Evolutionary conservation across 179 eudicot species (phyloP), one percentile per base, ranked within the genome.

Genomic region (Patellifolia procumbens): DNA sequence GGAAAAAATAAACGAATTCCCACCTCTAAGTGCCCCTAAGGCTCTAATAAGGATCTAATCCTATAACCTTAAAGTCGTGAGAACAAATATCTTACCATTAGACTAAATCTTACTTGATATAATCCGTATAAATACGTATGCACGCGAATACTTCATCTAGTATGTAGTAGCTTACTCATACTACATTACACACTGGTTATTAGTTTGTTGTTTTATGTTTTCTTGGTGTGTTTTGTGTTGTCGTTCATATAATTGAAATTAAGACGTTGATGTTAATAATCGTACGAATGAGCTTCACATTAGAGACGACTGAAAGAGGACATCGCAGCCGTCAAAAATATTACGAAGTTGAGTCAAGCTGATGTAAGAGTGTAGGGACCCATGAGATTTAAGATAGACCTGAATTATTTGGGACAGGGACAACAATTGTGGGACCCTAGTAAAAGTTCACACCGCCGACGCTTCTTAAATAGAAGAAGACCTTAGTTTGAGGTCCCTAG

Each of bases 391-490:
- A 9, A 26, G 68, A 66, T 48, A 64, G 68, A 68, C 42, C 45
- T 19, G 63, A 78, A 73, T 78, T 52, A 65, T 78, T 73, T 73
- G 77, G 68, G 73, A 73, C 78, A 74, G 68, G 78, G 77, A 49
- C 73, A 74, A 34, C 7, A 20, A 49, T 15, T 2, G 16, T 11
- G 48, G 84, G 84, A 3, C 73, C 84, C 76, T 29, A 20, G 0
- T 1, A 5, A 80, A 80, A 74, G 74, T 34, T 80, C 72, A 80
- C 70, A 52, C 76, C 84, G 84, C 84, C 84, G 84, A 81, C 84
- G 84, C 72, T 81, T 70, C 49, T n/a, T n/a, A n/a, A n/a, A n/a
- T n/a, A n/a, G 64, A 13, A 59, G 75, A 32, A 45, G 62, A 73
- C 84, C 84, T 75, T 74, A 77, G 80, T 81, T 72, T 65, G 17